Conservation (phyloP, 257 asterid species). For the Nicotiana paniculata region DNA sequence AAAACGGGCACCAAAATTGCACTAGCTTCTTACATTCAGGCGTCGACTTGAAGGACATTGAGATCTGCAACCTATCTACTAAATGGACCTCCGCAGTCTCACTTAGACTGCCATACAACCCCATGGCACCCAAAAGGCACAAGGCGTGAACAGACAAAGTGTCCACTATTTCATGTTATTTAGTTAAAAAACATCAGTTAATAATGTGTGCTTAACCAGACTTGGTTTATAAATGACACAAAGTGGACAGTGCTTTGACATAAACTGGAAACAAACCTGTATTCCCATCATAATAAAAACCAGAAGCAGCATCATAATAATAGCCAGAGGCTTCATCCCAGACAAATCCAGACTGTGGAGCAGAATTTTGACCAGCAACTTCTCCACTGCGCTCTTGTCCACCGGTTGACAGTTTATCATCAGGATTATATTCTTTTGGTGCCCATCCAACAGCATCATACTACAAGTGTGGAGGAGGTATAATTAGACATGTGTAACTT, state of each 20-base stretch:
- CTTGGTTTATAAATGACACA: not conserved
- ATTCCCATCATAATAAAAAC: slow-evolving; percentile 95
- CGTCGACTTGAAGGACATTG: not conserved
- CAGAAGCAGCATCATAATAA: slow-evolving; percentile 94
- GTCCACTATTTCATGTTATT: not conserved
- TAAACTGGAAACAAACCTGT: slow-evolving; percentile 45
- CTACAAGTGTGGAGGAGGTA: slow-evolving; percentile 33
- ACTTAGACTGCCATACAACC: not conserved
- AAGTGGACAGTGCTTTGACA: not conserved
- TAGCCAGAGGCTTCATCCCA: slow-evolving; percentile 99
- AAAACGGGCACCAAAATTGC: not conserved
- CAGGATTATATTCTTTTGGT: slow-evolving; percentile 94
- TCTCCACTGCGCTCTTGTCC: slow-evolving; percentile 55
- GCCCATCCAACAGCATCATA: slow-evolving; percentile 99
- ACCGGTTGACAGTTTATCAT: slow-evolving; percentile 53
- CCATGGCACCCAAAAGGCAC: slow-evolving; percentile 1
- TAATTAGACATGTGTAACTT: not conserved
- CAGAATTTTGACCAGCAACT: slow-evolving; percentile 48
- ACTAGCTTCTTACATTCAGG: not conserved
- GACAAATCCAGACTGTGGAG: slow-evolving; percentile 86
- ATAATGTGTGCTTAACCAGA: not conserved
- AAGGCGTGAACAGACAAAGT: not conserved
- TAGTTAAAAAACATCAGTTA: not conserved
- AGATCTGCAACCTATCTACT: not conserved
- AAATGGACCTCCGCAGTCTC: not conserved